Base-by-base conservation (phyloP, 2,329 filamentous ascomycete species). In the Macrophomina phaseolina region DNA sequence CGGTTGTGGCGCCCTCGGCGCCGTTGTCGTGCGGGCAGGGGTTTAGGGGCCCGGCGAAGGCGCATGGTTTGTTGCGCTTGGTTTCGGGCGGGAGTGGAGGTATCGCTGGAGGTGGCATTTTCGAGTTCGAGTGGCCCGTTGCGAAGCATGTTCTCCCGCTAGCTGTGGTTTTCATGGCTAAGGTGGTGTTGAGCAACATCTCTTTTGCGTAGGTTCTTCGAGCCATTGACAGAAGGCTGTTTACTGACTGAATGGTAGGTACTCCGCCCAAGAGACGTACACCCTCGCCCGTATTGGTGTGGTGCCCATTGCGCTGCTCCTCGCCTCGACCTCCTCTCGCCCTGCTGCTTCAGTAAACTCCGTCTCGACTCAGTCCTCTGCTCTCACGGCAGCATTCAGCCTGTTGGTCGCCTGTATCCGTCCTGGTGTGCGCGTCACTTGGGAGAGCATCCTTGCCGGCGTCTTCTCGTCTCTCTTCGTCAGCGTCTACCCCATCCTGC, bases 31-130 rank as follows among this genome's bases (percentile, higher is more conserved):
- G 71, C 66, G 69, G 78, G 68, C 64, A 71, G 28, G 65, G 56
- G 6, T 77, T 74, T 42, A 71, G 75, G 67, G 72, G 40, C 7
- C n/a, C 56, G 14, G 34, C 51, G 5, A 67, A 52, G 30, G 18
- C 30, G n/a, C 46, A 60, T 23, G 65, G 64, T 46, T 52, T 48
- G 53, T 71, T 68, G n/a, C 73, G 70, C 58, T 78, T 79, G 78
- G 67, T 83, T 68, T 64, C 72, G 12, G 77, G 77, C 65, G 79
- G 80, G 11, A 80, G 79, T 0, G 81, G 82, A 4, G 82, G 83
- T 16, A 84, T 85, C 68, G 82, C 84, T 38, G 83, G 84, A n/a
- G 84, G 83, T 18, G 83, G 84, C 8, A 70, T 86, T 3, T 83
- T 86, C 65, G 84, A 85, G 68, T 84, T 86, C 64, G 82, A 86